Percentiles rank a stretch among this genome's conserved stretches.
Evolutionary conservation across 2,329 filamentous ascomycete genomes (phyloP).

Genomic region (Periconia digitata): DNA sequence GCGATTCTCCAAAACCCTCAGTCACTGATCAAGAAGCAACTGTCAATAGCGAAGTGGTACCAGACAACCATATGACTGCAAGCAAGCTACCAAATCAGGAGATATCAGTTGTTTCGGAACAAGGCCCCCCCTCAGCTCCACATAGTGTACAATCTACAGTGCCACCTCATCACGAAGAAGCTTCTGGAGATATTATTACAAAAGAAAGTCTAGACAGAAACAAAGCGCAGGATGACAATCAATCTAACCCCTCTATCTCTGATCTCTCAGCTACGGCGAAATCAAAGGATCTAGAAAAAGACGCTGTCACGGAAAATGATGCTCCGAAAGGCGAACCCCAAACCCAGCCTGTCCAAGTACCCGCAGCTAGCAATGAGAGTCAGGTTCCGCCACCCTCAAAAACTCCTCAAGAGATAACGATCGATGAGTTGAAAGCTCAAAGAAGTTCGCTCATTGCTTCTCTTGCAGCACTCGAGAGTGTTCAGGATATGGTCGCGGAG

Average conservation of each 20-base stretch:
- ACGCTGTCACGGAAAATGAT: neutral
- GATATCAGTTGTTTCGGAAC: too few relatives aligned
- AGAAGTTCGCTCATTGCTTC: slow-evolving; percentile 39
- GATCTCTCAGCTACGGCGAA: neutral
- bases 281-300: neutral
- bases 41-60: too few relatives aligned
- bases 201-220: too few relatives aligned
- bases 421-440: slow-evolving; percentile 49
- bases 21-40: too few relatives aligned
- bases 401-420: slow-evolving; percentile 50
- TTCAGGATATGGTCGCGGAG: slow-evolving; percentile 39
- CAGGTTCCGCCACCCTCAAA: slow-evolving; percentile 11
- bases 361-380: neutral
- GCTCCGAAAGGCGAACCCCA: neutral
- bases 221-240: too few relatives aligned
- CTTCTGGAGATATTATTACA: too few relatives aligned
- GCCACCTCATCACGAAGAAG: too few relatives aligned
- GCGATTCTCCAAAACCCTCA: too few relatives aligned
- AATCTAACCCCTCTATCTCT: neutral
- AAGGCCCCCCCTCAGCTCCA: too few relatives aligned
- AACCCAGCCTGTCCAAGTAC: neutral
- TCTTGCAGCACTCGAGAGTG: slow-evolving; percentile 28
- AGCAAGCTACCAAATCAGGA: too few relatives aligned
- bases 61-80: too few relatives aligned
- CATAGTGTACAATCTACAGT: too few relatives aligned